Conservation (phyloP, 192 early-diverging fungal genomes). For the Gaertneriomyces semiglobifer region DNA sequence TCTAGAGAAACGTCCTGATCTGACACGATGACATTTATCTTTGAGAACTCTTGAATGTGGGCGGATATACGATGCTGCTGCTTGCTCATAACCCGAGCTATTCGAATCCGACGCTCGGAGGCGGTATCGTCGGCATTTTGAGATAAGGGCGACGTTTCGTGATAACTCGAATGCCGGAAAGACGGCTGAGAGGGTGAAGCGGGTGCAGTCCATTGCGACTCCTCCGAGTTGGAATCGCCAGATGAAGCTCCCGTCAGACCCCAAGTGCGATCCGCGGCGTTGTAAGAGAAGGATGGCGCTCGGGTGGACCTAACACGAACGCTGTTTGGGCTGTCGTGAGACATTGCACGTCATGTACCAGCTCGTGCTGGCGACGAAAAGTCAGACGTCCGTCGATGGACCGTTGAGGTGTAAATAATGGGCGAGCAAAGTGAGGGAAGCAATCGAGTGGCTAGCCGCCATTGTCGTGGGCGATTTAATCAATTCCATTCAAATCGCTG, state of each 20-base stretch:
- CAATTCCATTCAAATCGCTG: too few relatives aligned
- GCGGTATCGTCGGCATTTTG: constrained; percentile 1
- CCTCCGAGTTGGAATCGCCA: constrained; percentile 16
- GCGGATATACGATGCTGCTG: constrained; percentile 26
- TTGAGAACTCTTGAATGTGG: constrained; percentile 48
- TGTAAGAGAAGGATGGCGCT: background rate
- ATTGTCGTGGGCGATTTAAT: too few relatives aligned
- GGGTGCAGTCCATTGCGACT: constrained; percentile 26
- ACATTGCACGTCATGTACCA: too few relatives aligned
- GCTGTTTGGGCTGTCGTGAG: too few relatives aligned
- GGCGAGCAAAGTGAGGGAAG: too few relatives aligned
- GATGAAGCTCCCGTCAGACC: background rate
- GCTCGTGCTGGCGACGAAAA: too few relatives aligned
- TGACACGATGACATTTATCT: constrained; percentile 39
- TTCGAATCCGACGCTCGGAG: constrained; percentile 21
- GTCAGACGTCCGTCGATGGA: too few relatives aligned
- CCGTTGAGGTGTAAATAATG: too few relatives aligned
- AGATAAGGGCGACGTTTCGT: constrained; percentile 32
- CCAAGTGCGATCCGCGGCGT: too few relatives aligned
- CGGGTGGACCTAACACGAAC: constrained; percentile 1
- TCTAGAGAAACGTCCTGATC: constrained; percentile 1
- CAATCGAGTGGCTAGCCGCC: too few relatives aligned
- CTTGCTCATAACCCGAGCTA: constrained; percentile 28
- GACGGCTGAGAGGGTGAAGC: constrained; percentile 10
- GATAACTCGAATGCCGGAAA: background rate